phyloP scores from a whole-genome alignment of 176 grass and related monocot species.

The Oryza rufipogon region DNA sequence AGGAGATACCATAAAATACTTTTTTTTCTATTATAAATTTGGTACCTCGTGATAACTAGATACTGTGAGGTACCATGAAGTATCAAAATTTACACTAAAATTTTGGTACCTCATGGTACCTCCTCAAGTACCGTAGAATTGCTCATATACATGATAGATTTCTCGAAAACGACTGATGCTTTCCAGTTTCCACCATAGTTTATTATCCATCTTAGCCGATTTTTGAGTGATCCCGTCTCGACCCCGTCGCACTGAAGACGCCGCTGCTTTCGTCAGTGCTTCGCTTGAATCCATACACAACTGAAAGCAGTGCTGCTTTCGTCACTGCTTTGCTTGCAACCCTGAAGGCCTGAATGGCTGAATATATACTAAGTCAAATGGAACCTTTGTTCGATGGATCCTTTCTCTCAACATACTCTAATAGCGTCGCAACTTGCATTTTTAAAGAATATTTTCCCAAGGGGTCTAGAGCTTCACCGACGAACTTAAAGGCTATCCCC shows the following conservation, averaged over 20 bases:
- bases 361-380: not conserved
- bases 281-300: not conserved
- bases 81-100: too few species aligned
- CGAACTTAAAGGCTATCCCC: not conserved
- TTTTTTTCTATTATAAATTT: too few species aligned
- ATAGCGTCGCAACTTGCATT: not conserved
- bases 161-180: not conserved
- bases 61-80: too few species aligned
- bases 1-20: too few species aligned
- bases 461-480: not conserved
- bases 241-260: not conserved
- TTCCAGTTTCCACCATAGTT: not conserved
- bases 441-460: not conserved
- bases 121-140: too few species aligned
- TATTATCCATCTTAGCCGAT: not conserved
- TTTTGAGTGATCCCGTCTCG: not conserved
- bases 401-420: not conserved
- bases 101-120: too few species aligned
- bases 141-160: not conserved
- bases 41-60: too few species aligned
- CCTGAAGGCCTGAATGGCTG: not conserved
- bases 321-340: constrained; percentile 11
- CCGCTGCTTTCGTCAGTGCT: not conserved
- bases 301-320: not conserved
- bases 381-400: not conserved